Conservation (phyloP, 2,329 filamentous ascomycete species). For the Xylaria sp. region DNA sequence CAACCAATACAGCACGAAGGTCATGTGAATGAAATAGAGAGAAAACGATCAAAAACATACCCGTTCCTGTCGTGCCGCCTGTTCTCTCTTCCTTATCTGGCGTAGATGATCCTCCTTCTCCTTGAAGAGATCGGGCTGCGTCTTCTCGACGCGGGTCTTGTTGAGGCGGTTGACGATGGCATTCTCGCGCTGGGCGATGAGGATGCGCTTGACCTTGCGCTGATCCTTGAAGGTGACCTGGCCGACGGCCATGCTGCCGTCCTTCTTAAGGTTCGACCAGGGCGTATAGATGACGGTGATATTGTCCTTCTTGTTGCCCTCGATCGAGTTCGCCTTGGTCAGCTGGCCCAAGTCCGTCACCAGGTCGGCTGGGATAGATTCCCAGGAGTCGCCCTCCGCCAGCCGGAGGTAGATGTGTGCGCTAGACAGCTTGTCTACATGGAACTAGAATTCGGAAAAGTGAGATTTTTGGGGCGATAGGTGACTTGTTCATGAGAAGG, state of each 20-base stretch:
- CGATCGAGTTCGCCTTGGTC: slow-evolving; percentile 98
- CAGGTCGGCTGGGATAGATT: slow-evolving; percentile 77
- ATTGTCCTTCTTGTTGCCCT: slow-evolving; percentile 99
- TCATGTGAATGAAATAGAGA: not conserved
- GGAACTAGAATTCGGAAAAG: slow-evolving; percentile 69
- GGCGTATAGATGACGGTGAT: slow-evolving; percentile 97
- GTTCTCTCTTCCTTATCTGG: slow-evolving; percentile 77
- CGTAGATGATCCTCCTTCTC: slow-evolving; percentile 82
- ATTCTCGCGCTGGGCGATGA: slow-evolving; percentile 85
- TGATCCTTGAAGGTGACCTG: slow-evolving; percentile 95
- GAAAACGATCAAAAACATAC: slow-evolving; percentile 57
- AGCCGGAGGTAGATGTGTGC: slow-evolving; percentile 96
- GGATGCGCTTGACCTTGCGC: slow-evolving; percentile 83
- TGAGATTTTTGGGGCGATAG: slow-evolving; percentile 11
- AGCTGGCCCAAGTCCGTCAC: slow-evolving; percentile 92
- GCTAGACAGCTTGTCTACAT: slow-evolving; percentile 96
- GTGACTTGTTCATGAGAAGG: not conserved
- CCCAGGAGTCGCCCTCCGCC: slow-evolving; percentile 82
- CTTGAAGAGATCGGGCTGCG: slow-evolving; percentile 81
- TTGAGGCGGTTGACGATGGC: slow-evolving; percentile 95
- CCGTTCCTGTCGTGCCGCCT: slow-evolving; percentile 68
- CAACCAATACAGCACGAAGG: not conserved
- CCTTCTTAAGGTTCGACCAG: slow-evolving; percentile 95
- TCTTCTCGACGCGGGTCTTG: slow-evolving; percentile 94
- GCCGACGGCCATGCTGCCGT: slow-evolving; percentile 92